Conservation (phyloP, 2,329 filamentous ascomycete species). For the Colletotrichum magnum region DNA sequence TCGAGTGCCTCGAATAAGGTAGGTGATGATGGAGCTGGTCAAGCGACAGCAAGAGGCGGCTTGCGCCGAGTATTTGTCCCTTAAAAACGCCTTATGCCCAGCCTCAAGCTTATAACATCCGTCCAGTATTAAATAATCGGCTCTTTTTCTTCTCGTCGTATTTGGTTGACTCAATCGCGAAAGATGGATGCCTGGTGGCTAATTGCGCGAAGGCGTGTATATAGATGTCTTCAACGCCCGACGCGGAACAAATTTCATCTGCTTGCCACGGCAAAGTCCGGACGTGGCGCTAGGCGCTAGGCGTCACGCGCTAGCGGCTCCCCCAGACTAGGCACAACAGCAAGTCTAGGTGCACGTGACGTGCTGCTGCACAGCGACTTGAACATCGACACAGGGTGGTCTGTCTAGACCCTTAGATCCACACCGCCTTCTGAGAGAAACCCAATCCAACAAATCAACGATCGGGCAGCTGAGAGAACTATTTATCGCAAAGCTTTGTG, state of each 20-base stretch:
- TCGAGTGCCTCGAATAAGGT: background rate
- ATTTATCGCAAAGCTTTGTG: background rate
- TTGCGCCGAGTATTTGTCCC: constrained; percentile 32
- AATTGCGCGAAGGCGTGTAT: constrained; percentile 31
- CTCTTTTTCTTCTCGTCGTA: background rate
- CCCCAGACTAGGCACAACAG: background rate
- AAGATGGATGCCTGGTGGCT: constrained; percentile 7
- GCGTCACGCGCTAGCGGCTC: constrained; percentile 12
- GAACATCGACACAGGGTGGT: constrained; percentile 20
- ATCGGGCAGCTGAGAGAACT: background rate
- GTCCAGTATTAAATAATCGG: constrained; percentile 3
- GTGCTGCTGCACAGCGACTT: background rate
- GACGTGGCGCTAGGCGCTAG: constrained; percentile 31
- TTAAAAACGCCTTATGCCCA: constrained; percentile 32
- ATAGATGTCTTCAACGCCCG: constrained; percentile 25
- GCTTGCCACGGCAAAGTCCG: constrained; percentile 28
- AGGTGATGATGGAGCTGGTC: constrained; percentile 33
- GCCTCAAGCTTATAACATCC: constrained; percentile 10
- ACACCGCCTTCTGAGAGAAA: constrained; percentile 26
- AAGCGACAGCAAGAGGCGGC: constrained; percentile 36
- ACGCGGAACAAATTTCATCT: constrained; percentile 39
- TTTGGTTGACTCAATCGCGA: constrained; percentile 24
- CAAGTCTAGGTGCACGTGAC: constrained; percentile 13
- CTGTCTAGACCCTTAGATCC: constrained; percentile 15
- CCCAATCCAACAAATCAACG: background rate